Evolutionary conservation across 768 basidiomycete species (phyloP).

Genomic region (Ephemerocybe angulata): DNA sequence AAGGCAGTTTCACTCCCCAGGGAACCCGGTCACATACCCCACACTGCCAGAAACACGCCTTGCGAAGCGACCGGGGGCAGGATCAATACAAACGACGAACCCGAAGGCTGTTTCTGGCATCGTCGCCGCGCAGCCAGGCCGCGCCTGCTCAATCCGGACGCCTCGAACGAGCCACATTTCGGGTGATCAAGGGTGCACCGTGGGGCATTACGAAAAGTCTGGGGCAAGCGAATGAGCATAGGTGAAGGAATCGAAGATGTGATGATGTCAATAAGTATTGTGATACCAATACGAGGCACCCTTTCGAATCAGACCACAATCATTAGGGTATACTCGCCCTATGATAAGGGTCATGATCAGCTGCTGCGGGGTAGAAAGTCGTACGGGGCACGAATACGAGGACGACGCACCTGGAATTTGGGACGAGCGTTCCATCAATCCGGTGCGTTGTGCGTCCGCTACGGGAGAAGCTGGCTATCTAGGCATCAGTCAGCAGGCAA

Average conservation of each 20-base stretch:
- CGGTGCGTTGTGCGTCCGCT: no score
- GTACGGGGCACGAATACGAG: not conserved
- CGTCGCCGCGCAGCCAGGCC: not conserved
- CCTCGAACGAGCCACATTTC: no score
- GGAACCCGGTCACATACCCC: conserved; percentile 6
- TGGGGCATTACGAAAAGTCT: no score
- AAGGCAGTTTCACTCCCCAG: not conserved
- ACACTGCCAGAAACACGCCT: not conserved
- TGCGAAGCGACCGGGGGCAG: conserved; percentile 1
- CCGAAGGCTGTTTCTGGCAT: no score
- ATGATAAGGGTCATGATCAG: conserved; percentile 1
- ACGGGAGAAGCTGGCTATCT: no score
- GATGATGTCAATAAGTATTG: not conserved
- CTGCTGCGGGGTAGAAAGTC: not conserved
- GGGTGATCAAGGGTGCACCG: no score
- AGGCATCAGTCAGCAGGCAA: no score
- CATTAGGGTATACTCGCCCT: not conserved
- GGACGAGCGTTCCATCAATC: not conserved
- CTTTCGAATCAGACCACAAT: not conserved
- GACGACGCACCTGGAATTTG: not conserved
- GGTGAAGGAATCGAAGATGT: conserved; percentile 6
- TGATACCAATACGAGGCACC: not conserved
- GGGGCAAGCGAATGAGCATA: no score
- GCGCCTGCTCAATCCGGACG: not conserved
- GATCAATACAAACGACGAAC: no score